phyloP scores from a whole-genome alignment of 2,329 filamentous ascomycete species.

The Coniochaeta pulveracea region DNA sequence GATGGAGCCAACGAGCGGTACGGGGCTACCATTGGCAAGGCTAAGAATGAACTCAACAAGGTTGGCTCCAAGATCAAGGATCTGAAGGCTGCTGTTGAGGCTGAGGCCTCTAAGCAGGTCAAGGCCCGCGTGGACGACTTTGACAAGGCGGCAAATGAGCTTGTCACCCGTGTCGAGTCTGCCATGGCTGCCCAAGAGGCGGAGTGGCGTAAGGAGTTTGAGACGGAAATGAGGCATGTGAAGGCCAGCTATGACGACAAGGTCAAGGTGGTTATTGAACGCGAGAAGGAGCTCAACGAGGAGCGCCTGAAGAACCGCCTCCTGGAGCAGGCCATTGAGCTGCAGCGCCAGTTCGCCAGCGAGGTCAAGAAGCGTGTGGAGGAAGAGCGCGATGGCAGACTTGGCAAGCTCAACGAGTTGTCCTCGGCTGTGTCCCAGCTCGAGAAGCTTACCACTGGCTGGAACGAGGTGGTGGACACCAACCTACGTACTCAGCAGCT shows the following conservation, averaged over 20 bases:
- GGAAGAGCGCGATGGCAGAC: constrained; percentile 72
- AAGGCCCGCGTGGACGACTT: constrained; percentile 64
- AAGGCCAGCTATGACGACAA: constrained; percentile 69
- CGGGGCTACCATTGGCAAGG: constrained; percentile 66
- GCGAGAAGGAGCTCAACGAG: constrained; percentile 69
- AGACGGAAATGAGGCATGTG: constrained; percentile 70
- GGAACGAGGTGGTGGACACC: constrained; percentile 81
- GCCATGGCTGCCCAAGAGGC: constrained; percentile 73
- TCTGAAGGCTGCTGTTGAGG: constrained; percentile 58
- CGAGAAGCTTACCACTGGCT: constrained; percentile 76
- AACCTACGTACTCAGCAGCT: constrained; percentile 94
- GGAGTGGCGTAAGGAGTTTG: constrained; percentile 80
- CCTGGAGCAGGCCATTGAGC: constrained; percentile 76
- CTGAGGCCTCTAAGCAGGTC: constrained; percentile 65
- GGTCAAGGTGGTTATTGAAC: constrained; percentile 66
- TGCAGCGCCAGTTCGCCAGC: constrained; percentile 74
- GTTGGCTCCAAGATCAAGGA: constrained; percentile 68
- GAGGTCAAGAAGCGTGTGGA: constrained; percentile 78
- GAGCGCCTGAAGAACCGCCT: constrained; percentile 76
- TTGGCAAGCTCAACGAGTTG: constrained; percentile 76
- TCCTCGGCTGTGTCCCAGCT: constrained; percentile 69
- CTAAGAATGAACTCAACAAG: constrained; percentile 70
- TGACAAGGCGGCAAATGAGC: constrained; percentile 73
- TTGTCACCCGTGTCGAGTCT: constrained; percentile 78
- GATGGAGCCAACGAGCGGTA: constrained; percentile 72